Percentiles rank a stretch among this genome's conserved stretches.
These are phyloP conservation scores for Tetraselmis chui DNA, from an alignment of 139 green algal species.

Conservation along the genomic window DNA sequence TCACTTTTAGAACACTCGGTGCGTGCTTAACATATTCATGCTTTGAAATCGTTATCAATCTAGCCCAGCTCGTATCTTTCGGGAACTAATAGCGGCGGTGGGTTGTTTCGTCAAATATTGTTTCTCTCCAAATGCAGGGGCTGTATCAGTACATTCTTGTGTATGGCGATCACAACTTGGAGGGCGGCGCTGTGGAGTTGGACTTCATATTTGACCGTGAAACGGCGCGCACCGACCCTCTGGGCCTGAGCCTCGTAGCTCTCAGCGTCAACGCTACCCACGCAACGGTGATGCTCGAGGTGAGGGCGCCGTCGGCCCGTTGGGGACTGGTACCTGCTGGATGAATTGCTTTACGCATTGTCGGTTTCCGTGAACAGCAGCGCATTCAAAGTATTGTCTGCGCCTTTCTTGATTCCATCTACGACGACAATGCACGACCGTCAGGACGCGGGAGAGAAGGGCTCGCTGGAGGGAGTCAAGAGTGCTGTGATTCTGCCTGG, in stretches of 20 bases:
- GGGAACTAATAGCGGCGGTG: too few relatives aligned
- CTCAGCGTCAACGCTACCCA: background rate
- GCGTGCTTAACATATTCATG: too few relatives aligned
- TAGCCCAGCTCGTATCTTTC: too few relatives aligned
- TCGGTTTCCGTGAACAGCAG: too few relatives aligned
- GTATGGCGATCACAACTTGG: background rate
- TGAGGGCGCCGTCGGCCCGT: background rate
- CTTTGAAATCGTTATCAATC: too few relatives aligned
- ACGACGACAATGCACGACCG: too few relatives aligned
- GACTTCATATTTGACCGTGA: background rate
- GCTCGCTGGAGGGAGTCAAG: background rate
- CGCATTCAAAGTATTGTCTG: too few relatives aligned
- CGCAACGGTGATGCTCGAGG: background rate
- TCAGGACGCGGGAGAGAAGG: background rate
- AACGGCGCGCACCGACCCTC: background rate
- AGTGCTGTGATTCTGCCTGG: background rate
- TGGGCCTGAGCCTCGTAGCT: background rate
- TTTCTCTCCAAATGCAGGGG: too few relatives aligned
- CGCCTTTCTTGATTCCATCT: background rate
- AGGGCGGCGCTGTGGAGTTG: background rate
- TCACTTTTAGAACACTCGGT: too few relatives aligned
- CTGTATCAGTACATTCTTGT: background rate
- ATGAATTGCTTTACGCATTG: too few relatives aligned
- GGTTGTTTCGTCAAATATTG: too few relatives aligned
- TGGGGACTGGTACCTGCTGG: too few relatives aligned